phyloP scores from a whole-genome alignment of 2,329 filamentous ascomycete species.

The Aspergillus sp. region DNA sequence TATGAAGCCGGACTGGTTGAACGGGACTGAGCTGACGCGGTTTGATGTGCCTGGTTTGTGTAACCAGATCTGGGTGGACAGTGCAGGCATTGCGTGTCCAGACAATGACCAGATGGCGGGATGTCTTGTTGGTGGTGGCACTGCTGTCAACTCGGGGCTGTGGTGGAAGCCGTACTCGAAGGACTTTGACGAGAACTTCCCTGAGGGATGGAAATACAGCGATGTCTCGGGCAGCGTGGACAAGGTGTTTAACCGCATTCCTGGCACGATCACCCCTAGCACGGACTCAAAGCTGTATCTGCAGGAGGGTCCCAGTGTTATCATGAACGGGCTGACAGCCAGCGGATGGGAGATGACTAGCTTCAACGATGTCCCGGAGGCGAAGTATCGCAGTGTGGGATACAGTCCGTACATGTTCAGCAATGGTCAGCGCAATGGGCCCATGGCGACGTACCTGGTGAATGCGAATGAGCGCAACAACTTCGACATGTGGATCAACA shows the following conservation, averaged over 20 bases:
- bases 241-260: slow-evolving; percentile 68
- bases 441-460: slow-evolving; percentile 70
- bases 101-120: slow-evolving; percentile 56
- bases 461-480: slow-evolving; percentile 59
- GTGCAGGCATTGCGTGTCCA: slow-evolving; percentile 48
- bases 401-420: slow-evolving; percentile 68
- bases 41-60: slow-evolving; percentile 43
- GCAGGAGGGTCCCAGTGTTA: slow-evolving; percentile 64
- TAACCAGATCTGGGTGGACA: slow-evolving; percentile 67
- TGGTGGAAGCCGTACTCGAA: slow-evolving; percentile 49
- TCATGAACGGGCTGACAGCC: slow-evolving; percentile 58
- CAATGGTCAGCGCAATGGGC: slow-evolving; percentile 66
- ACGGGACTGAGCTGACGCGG: slow-evolving; percentile 53
- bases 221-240: slow-evolving; percentile 62
- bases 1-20: slow-evolving; percentile 60
- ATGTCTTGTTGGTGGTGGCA: slow-evolving; percentile 30
- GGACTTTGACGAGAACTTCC: slow-evolving; percentile 74
- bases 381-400: slow-evolving; percentile 66
- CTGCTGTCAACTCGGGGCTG: slow-evolving; percentile 31
- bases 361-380: slow-evolving; percentile 58
- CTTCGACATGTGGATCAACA: slow-evolving; percentile 67
- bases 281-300: slow-evolving; percentile 66
- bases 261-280: slow-evolving; percentile 66
- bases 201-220: slow-evolving; percentile 65
- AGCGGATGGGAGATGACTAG: slow-evolving; percentile 65